Base-by-base conservation (phyloP, 1,284 basidiomycete species). In the Trametes polyzona region DNA sequence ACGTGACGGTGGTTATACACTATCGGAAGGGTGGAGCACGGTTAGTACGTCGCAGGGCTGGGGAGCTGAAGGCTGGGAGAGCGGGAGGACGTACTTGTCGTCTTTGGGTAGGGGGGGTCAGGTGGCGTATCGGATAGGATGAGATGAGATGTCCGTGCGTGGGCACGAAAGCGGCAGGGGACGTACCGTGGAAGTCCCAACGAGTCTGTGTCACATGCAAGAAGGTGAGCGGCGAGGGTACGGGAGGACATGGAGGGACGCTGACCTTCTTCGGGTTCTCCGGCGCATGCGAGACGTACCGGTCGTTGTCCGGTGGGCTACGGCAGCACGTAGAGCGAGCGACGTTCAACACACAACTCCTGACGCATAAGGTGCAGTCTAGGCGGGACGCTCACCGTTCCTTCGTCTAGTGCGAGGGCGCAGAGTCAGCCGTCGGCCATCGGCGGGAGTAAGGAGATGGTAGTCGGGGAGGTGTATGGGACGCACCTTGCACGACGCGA, bases 251-350 rank as follows among this genome's bases (percentile, higher is more conserved):
- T 79, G 21, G 52, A 9, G 9, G 47, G 9, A 29, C 8, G 65
- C 79, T 21, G 52, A 88, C 90, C 83, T 92, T 90, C 83, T 92
- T 92, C n/a, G 92, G 91, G 71, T 92, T 91, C 42, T 90, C 84
- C 5, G 91, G 92, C n/a, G 91, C 92, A 54, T 78, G 81, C 44
- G 77, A 75, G 32, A 93, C 86, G 65, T 93, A 93, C 55, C 87
- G 79, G 68, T 92, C 90, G 68, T 93, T 92, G 66, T 91, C 91
- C 57, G 80, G 75, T 2, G 90, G 90, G 40, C 89, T 92, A 63
- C 30, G 32, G 49, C 2, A 3, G 21, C 24, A 21, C 2, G 10
- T 39, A n/a, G 12, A 29, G 3, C 11, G 27, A 26, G 39, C n/a
- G 19, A 16, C 10, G 2, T 14, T n/a, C 19, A 23, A 17, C 16